Base-by-base conservation (phyloP, 768 basidiomycete genomes). In the Pleurotus pulmonarius region DNA sequence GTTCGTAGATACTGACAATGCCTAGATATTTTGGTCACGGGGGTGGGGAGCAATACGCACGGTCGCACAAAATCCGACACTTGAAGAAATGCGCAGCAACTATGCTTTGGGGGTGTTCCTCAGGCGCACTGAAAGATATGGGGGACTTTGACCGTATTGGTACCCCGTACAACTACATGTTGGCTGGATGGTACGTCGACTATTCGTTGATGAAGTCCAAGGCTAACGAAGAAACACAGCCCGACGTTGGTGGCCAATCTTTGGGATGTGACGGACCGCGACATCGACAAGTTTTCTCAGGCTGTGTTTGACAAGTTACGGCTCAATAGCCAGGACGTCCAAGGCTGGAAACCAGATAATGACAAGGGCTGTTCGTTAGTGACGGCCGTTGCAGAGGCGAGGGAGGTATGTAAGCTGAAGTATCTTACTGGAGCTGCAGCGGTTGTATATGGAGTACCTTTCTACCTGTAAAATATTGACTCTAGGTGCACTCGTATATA, bases 71-170 rank as follows among this genome's bases (percentile, higher is more conserved):
- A 64, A 83, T 99, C 53, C 80, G 92, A 6, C 82, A 87, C 58
- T 76, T 98, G 34, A 80, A 82, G 1, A 78, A 80, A n/a, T 98
- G 97, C 67, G 95, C 97, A 5, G 88, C 88, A 12, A 90, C 91
- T 1, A 94, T 98, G 92, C 81, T 99, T 3, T 99, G 96, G 97
- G 97, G 97, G 0, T 99, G 97, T 75, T 99, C 97, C 0, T 98
- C 95, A 0, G 97, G 96, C 8, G 73, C 82, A 1, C 69, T 99
- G 59, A 80, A 82, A 55, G 92, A 96, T 47, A 92, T 92, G 85
- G 97, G 97, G 3, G 93, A 97, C 61, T 95, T 94, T 64, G 97
- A 98, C 65, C 79, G 92, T 8, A 80, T 83, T 12, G 97, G 97
- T 16, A 98, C 93, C 12, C 93, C 97, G 0, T 87, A 91, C 68